These are phyloP conservation scores for Gossypium herbaceum DNA, from an alignment of 345 rosid species.

Conservation along the genomic window DNA sequence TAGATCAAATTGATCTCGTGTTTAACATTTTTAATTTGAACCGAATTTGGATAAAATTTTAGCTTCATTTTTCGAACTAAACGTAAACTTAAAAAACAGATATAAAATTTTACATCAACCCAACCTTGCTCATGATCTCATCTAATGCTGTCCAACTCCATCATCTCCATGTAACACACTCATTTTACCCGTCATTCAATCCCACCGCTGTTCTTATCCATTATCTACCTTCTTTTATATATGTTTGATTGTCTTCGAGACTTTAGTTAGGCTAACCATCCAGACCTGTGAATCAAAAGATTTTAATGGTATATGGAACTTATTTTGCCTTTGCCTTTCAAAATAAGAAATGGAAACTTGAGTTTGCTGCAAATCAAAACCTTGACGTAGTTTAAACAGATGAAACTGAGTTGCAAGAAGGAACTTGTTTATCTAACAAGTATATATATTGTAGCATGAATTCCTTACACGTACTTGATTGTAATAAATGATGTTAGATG, in stretches of 20 bases:
- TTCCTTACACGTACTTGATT: neutral
- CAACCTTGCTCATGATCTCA: too few relatives aligned
- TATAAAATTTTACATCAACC: too few relatives aligned
- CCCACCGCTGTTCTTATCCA: neutral
- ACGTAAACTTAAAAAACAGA: too few relatives aligned
- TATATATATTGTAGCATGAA: neutral
- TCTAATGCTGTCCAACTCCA: neutral
- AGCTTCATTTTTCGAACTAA: too few relatives aligned
- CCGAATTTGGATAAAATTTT: too few relatives aligned
- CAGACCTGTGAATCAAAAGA: neutral
- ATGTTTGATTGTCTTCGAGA: neutral
- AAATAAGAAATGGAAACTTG: neutral
- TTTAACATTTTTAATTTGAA: too few relatives aligned
- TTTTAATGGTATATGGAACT: neutral
- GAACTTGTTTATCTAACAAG: neutral
- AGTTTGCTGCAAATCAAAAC: neutral
- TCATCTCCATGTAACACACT: neutral
- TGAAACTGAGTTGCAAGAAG: neutral
- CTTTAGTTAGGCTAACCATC: neutral
- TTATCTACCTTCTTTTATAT: neutral
- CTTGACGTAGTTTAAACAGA: neutral
- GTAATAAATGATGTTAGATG: slow-evolving; percentile 2
- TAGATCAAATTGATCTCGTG: accelerated
- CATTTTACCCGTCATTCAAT: neutral
- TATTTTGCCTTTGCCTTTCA: neutral